Evolutionary conservation across 768 basidiomycete genomes (phyloP), one percentile per base, ranked within the genome.

Genomic region (Omphalotus guepiniiformis): DNA sequence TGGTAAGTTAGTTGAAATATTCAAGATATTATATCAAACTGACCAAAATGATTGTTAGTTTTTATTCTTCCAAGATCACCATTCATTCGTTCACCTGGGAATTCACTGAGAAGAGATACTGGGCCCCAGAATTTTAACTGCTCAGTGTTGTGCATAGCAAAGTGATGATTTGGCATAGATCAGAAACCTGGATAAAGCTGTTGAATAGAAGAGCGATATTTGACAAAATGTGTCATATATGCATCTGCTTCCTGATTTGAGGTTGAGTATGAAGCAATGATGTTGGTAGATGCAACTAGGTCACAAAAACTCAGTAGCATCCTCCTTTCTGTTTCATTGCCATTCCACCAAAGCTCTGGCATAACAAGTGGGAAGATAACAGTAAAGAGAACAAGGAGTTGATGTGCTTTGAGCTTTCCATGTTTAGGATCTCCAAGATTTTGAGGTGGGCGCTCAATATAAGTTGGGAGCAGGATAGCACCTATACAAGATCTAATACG

Each of bases 381-480:
- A n/a, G 42, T 45, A 25, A 54, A 54, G 0, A 54, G 46, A 27
- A 40, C 45, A 6, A 54, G 46, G 13, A 32, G 51, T 23, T 59
- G 51, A 23, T 57, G 44, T 2, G 56, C 56, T 29, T 55, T 57
- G 3, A 59, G 44, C 18, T 53, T 55, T 22, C 56, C 58, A 35
- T 57, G 54, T 4, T 35, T 25, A 3, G 47, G 27, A 19, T 55
- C 52, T 2, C 56, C 53, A 39, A 57, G 51, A 25, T 59, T 57
- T 18, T 16, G 39, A 19, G 56, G 58, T 3, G 51, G 53, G 4
- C 49, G 45, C 4, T 25, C 43, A 34, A 55, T 36, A 48, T 53
- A 58, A 2, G 49, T 50, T 3, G 58, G 58, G 19, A 57, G 38
- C 1, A 26, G 8, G n/a, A 54, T 27, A 7, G 42, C 32, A 6